Conservation (phyloP, 208 protist genomes). For the Crithidia brevicula region DNA sequence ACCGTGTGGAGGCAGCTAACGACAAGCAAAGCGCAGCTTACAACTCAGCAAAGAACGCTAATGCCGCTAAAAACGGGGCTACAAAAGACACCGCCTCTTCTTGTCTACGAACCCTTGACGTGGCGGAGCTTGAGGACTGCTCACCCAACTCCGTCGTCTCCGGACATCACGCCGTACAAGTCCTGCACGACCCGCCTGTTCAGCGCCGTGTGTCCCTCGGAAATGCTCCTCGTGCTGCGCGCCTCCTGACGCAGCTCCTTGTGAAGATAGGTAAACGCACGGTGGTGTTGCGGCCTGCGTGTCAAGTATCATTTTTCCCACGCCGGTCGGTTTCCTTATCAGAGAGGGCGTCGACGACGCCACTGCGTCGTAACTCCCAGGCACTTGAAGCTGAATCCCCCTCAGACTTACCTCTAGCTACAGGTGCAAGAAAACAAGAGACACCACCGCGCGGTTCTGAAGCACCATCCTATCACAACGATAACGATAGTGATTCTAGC, state of each 20-base stretch:
- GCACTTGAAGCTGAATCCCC: background rate
- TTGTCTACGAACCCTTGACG: background rate
- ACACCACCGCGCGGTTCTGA: background rate
- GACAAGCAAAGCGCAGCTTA: no score
- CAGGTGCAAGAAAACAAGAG: background rate
- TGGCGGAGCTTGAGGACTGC: background rate
- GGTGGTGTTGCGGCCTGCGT: slow-evolving; percentile 12
- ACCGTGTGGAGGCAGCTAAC: no score
- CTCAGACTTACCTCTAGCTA: background rate
- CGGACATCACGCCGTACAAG: slow-evolving; percentile 8
- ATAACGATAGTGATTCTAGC: slow-evolving; percentile 6
- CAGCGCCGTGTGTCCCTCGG: background rate
- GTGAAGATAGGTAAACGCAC: background rate
- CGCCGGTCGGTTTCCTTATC: slow-evolving; percentile 17
- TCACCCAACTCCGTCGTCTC: background rate
- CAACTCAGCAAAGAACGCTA: no score
- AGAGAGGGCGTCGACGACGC: background rate
- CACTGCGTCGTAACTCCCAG: background rate
- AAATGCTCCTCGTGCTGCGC: background rate
- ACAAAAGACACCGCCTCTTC: background rate
- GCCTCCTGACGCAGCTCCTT: slow-evolving; percentile 7
- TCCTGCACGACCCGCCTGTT: background rate
- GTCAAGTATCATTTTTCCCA: slow-evolving; percentile 9
- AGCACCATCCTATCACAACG: no score
- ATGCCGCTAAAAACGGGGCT: no score